A percentile compares a stretch with the other conserved stretches of the same genome.
These are phyloP conservation scores for Xylona heveae DNA, from an alignment of 495 filamentous ascomycete genomes.

Conservation along the genomic window DNA sequence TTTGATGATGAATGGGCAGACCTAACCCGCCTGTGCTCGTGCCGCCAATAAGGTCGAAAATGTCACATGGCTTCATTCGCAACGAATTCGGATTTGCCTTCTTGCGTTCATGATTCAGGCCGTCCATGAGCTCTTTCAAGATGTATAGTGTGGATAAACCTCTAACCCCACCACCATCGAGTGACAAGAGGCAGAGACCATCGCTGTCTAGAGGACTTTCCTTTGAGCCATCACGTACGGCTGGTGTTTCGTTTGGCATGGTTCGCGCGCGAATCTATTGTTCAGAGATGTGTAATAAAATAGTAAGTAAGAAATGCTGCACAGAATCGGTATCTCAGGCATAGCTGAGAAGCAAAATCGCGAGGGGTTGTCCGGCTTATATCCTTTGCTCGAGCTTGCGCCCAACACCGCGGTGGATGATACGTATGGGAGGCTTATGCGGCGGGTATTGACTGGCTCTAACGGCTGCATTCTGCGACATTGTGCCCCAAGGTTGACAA, in stretches of 20 bases:
- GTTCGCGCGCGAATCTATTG: too few species aligned
- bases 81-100: not conserved
- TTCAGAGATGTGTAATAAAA: too few species aligned
- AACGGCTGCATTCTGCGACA: too few species aligned
- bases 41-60: conserved; percentile 18
- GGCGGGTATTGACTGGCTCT: too few species aligned
- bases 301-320: too few species aligned
- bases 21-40: conserved; percentile 18
- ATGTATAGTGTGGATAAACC: conserved; percentile 2
- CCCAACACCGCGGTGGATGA: too few species aligned
- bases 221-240: not conserved
- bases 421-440: too few species aligned
- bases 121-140: conserved; percentile 2
- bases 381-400: too few species aligned
- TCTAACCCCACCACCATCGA: conserved; percentile 1
- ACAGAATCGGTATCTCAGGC: too few species aligned
- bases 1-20: not conserved
- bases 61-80: conserved; percentile 3
- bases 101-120: not conserved
- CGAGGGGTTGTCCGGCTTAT: too few species aligned
- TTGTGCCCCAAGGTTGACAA: too few species aligned
- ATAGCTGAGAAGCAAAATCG: too few species aligned
- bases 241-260: not conserved
- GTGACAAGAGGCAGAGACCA: conserved; percentile 9
- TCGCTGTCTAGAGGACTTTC: conserved; percentile 3